These are phyloP conservation scores for Chlorella sp. DNA, from an alignment of 139 green algal species.

Conservation along the genomic window DNA sequence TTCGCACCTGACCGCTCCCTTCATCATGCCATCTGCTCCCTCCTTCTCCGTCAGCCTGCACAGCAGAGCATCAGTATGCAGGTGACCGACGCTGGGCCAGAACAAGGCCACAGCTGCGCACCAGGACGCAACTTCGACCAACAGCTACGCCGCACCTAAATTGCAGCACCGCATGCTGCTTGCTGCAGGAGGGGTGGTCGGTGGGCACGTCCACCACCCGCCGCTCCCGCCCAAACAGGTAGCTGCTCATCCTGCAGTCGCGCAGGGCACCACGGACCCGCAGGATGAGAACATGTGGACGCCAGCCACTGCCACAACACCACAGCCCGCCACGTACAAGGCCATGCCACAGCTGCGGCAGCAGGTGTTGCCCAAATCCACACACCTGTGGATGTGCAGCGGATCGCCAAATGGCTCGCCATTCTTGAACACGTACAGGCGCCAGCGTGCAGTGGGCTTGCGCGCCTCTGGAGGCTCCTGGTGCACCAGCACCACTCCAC, in stretches of 20 bases:
- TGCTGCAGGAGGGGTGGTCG: constrained; percentile 96
- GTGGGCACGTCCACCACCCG: constrained; percentile 89
- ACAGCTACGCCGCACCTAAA: constrained; percentile 56
- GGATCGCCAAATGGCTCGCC: constrained; percentile 57
- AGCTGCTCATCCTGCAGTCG: constrained; percentile 60
- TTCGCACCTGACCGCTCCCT: constrained; percentile 41
- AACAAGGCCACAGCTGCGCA: too few relatives aligned
- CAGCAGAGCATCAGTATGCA: background rate
- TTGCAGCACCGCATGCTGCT: constrained; percentile 96
- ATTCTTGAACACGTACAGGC: constrained; percentile 96
- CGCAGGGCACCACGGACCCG: too few relatives aligned
- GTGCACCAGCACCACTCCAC: constrained; percentile 78
- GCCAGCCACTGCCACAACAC: too few relatives aligned
- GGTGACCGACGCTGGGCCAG: too few relatives aligned
- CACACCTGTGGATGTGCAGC: constrained; percentile 75
- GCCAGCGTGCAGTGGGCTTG: constrained; percentile 81
- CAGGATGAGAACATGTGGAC: too few relatives aligned
- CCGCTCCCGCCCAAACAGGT: constrained; percentile 94
- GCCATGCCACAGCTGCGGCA: too few relatives aligned
- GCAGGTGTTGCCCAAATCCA: too few relatives aligned
- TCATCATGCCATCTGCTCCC: constrained; percentile 60
- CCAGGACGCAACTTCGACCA: too few relatives aligned
- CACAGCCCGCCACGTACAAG: too few relatives aligned
- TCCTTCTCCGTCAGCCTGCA: constrained; percentile 56
- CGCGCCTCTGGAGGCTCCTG: constrained; percentile 79